Conservation (phyloP, 2,329 filamentous ascomycete species). For the Harringtonia lauricola region DNA sequence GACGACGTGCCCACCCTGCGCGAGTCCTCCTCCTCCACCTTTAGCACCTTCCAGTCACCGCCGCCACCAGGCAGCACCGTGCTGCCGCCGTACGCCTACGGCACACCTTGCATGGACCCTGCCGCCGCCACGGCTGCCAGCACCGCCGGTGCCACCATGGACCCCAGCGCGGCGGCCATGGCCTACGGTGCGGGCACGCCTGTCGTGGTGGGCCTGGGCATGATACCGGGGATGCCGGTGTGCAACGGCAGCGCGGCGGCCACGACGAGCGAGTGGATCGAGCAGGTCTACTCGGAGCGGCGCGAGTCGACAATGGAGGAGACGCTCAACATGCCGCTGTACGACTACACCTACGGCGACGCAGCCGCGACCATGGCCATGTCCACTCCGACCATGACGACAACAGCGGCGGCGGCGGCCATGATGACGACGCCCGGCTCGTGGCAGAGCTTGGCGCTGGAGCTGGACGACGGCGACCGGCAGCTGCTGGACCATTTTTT, state of each 20-base stretch:
- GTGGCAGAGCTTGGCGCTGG: conserved; percentile 49
- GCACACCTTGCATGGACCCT: conserved; percentile 1
- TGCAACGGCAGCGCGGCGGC: conserved; percentile 15
- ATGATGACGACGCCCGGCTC: neutral
- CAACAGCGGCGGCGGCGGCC: too few relatives aligned
- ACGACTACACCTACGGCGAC: conserved; percentile 66
- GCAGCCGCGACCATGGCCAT: too few relatives aligned
- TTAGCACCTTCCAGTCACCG: conserved; percentile 79
- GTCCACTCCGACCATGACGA: too few relatives aligned
- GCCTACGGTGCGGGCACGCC: neutral
- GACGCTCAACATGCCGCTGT: conserved; percentile 64
- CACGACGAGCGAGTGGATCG: conserved; percentile 49
- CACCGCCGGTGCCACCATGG: too few relatives aligned
- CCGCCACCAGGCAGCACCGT: conserved; percentile 58
- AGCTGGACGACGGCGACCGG: conserved; percentile 80
- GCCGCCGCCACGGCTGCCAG: too few relatives aligned
- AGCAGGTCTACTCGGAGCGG: conserved; percentile 57
- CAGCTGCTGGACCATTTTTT: conserved; percentile 85
- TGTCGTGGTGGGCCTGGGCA: conserved; percentile 2
- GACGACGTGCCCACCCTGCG: conserved; percentile 77
- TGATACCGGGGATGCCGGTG: neutral
- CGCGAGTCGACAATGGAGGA: conserved; percentile 59
- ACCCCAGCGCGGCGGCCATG: neutral
- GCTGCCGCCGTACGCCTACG: conserved; percentile 45
- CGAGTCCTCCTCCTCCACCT: conserved; percentile 84